phyloP scores from a whole-genome alignment of 2,329 filamentous ascomycete species.

The Rutstroemia sp. region DNA sequence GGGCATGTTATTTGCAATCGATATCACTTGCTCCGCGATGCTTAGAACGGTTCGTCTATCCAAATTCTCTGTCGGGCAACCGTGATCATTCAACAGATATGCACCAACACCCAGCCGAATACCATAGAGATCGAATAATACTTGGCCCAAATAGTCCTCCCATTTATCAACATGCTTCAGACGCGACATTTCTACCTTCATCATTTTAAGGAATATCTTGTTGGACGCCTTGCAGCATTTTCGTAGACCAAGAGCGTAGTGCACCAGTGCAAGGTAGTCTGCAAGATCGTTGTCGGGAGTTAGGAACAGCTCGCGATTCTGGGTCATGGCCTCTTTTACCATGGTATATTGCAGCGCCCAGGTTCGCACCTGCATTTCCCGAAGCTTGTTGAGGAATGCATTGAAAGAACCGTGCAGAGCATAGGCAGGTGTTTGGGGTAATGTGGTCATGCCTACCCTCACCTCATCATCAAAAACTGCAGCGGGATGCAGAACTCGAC shows the following conservation, averaged over 20 bases:
- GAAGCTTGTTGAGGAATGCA: slow-evolving; percentile 59
- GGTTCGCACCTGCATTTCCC: slow-evolving; percentile 78
- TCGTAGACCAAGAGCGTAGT: slow-evolving; percentile 76
- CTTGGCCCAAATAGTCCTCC: slow-evolving; percentile 80
- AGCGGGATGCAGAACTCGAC: slow-evolving; percentile 69
- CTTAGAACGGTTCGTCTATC: slow-evolving; percentile 75
- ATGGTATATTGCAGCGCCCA: slow-evolving; percentile 86
- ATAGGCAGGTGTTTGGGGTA: slow-evolving; percentile 49
- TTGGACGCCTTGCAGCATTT: slow-evolving; percentile 79
- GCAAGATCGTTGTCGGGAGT: slow-evolving; percentile 65
- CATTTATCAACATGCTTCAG: slow-evolving; percentile 71
- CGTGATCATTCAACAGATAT: slow-evolving; percentile 68
- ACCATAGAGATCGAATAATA: slow-evolving; percentile 76
- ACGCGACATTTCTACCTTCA: slow-evolving; percentile 76
- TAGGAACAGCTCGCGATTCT: slow-evolving; percentile 57
- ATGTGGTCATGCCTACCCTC: slow-evolving; percentile 63
- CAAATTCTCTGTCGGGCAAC: slow-evolving; percentile 67
- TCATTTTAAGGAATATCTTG: slow-evolving; percentile 81
- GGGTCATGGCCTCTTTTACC: slow-evolving; percentile 65
- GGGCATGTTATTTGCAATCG: slow-evolving; percentile 72
- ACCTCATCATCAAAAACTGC: slow-evolving; percentile 80
- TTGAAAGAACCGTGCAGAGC: slow-evolving; percentile 36
- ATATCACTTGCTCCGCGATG: slow-evolving; percentile 76
- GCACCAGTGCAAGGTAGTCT: slow-evolving; percentile 72
- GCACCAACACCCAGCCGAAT: slow-evolving; percentile 65